Evolutionary conservation across 257 asterid genomes (phyloP).

Genomic region (Orobanche coerulescens): DNA sequence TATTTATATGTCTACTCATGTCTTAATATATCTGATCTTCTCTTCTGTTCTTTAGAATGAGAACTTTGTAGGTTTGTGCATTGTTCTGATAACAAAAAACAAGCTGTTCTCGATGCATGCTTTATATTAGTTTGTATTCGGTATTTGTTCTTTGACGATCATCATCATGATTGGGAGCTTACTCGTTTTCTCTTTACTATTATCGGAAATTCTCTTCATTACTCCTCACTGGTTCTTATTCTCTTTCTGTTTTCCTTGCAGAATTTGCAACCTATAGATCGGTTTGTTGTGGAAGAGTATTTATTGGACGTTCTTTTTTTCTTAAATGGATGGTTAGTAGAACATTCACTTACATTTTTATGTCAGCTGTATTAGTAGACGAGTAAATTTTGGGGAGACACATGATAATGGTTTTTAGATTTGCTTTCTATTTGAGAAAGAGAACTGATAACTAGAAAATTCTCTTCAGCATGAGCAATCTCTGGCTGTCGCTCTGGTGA

Average conservation of each 20-base stretch:
- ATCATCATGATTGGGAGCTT: neutral
- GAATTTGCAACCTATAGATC: constrained; percentile 89
- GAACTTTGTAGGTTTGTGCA: neutral
- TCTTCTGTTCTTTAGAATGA: neutral
- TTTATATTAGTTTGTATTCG: neutral
- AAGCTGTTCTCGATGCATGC: neutral
- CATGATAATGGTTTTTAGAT: neutral
- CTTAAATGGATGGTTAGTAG: constrained; percentile 95
- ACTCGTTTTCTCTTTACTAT: neutral
- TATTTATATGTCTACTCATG: constrained; percentile 11
- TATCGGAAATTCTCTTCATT: neutral
- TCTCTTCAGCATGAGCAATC: constrained; percentile 7
- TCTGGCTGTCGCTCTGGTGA: constrained; percentile 11
- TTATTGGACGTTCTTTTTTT: constrained; percentile 81
- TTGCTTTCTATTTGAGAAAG: constrained; percentile 12
- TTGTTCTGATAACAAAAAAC: neutral
- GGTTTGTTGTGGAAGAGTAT: constrained; percentile 92
- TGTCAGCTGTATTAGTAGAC: neutral
- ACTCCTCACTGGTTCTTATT: constrained; percentile 21
- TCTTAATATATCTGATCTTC: constrained; percentile 1
- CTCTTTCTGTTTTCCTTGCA: constrained; percentile 30
- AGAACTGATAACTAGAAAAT: constrained; percentile 6
- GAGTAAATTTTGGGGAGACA: constrained; percentile 1
- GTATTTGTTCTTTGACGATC: neutral
- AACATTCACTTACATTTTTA: constrained; percentile 19